Evolutionary conservation across 2,329 filamentous ascomycete species (phyloP), one percentile per base, ranked within the genome.

Genomic region (Monascus ruber): DNA sequence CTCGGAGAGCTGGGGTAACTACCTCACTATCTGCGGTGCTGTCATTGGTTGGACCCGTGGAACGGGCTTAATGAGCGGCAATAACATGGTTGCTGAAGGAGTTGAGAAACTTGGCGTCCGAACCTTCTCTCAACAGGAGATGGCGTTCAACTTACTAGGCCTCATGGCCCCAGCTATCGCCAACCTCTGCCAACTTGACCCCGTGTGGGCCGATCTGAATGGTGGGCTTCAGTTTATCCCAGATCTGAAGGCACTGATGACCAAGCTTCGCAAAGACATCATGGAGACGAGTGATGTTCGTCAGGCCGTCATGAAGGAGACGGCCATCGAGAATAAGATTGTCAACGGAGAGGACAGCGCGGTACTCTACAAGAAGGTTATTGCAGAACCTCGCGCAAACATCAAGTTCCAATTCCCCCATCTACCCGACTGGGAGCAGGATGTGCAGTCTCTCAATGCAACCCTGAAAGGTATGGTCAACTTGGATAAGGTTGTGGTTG

Each of bases 11-110:
- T 98, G 91, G 91, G 82, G 79, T 49, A 89, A 89, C 69, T 98
- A 93, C 71, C 85, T 98, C 54, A 96, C 89, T 44, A 91, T 98
- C 52, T 98, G 91, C 54, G 91, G 91, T 71, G 89, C 89, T 46
- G 86, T 96, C 64, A 98, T 98, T 60, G 91, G 91, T 46, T 98
- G 91, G 91, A 98, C 91, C 52, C 89, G 91, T 69, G 91, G 89
- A 49, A 98, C 91, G 47, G 91, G 91, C 60, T 79, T 98, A 53
- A 98, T 98, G 89, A 85, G 83, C 50, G 88, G 84, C 56, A 96
- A 96, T 74, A 96, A 98, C 65, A 80, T 96, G 53, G 88, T 96
- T 48, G 91, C 91, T 29, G 89, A 96, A 63, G 91, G 89, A 43
- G 86, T 98, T 41, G 91, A 98, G 71, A 85, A 85, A 53, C 91